Evolutionary conservation across 192 early-diverging fungal species (phyloP), one percentile per base, ranked within the genome.

Genomic region (Backusella circina): DNA sequence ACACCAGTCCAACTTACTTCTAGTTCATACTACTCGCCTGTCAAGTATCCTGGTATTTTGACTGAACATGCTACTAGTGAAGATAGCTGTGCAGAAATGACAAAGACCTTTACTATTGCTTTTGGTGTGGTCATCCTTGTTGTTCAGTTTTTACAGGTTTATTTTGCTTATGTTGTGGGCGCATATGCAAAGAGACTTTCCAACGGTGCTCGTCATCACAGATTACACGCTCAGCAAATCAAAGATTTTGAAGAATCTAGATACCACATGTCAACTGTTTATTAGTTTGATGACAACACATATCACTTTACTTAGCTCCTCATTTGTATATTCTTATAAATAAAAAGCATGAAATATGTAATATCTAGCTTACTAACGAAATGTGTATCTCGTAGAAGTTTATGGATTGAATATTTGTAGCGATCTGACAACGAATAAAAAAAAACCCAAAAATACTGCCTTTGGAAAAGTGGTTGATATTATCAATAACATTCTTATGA

Each of bases 231-330:
- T 54, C 78, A 79, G 21, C 78, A 79, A 47, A 79, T 79, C 70
- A 79, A 79, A 72, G 78, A 79, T 28, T 79, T 74, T 71, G 78
- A 79, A 32, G 78, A 79, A 41, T 70, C 78, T 35, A 67, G 70
- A 50, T 75, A 75, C 35, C 78, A 74, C 12, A 79, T 79, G 78
- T 70, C 73, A 15, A 75, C 78, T 70, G 72, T 79, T 23, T 79
- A 79, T 65, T 79, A 79, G 31, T 31, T 23, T 61, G 26, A 28
- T 28, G 23, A 26, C 23, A 61, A 4, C 54, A 28, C 8, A 30
- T 61, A 51, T 51, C 21, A 51, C n/a, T 51, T 51, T 51, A 3
- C n/a, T 21, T 23, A 61, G 23, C 54, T 9, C 23, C 23, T 61
- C 54, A 61, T 28, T 61, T 61, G 54, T 61, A 61, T 61, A 61